Percentiles rank a stretch among this genome's conserved stretches.
phyloP scores from a whole-genome alignment of 2,329 filamentous ascomycete genomes.

The Sporothrix protearum region DNA sequence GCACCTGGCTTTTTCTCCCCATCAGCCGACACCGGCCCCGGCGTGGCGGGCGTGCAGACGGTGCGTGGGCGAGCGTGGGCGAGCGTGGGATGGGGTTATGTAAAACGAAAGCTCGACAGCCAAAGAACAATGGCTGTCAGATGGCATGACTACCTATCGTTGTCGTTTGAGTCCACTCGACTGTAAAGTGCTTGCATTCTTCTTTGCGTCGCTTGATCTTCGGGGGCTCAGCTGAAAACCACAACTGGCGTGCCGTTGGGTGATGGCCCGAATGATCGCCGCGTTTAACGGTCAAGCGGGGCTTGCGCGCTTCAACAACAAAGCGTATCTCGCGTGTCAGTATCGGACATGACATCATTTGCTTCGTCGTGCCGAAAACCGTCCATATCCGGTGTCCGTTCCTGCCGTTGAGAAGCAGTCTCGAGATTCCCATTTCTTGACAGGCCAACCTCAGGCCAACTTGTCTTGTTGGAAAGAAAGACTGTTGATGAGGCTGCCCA shows the following conservation, averaged over 20 bases:
- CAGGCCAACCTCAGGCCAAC: background rate
- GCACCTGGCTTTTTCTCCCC: background rate
- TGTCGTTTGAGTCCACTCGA: too few relatives aligned
- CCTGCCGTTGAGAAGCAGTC: background rate
- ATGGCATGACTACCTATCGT: too few relatives aligned
- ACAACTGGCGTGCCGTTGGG: background rate
- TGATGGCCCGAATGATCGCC: background rate
- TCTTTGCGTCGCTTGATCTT: background rate
- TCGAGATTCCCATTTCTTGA: background rate
- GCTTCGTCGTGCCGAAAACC: background rate
- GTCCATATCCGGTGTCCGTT: background rate
- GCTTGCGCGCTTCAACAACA: background rate
- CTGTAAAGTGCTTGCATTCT: background rate
- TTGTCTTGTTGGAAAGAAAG: background rate
- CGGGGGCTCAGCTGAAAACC: background rate
- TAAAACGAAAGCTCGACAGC: background rate
- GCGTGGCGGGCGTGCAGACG: background rate
- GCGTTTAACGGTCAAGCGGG: background rate
- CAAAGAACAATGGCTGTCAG: background rate
- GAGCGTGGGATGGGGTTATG: constrained; percentile 16
- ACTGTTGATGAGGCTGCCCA: background rate
- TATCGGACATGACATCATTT: background rate
- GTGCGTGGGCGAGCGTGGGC: background rate
- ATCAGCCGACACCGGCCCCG: constrained; percentile 17
- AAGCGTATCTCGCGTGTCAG: background rate